These are phyloP conservation scores for Ogataea henricii DNA, from an alignment of 805 yeast species.

Conservation along the genomic window DNA sequence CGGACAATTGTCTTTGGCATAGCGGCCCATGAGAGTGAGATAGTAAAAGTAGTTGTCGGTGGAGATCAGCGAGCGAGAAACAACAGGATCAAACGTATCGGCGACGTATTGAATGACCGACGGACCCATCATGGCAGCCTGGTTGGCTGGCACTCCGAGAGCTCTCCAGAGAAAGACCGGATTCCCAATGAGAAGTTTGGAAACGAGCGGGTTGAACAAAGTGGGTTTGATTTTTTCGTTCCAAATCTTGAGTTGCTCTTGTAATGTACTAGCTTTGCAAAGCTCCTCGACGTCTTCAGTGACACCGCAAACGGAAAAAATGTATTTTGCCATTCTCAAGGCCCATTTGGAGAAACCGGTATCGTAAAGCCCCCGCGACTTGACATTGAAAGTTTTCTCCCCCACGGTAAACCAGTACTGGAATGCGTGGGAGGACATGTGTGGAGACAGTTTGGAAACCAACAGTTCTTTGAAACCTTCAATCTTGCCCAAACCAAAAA, in stretches of 20 bases:
- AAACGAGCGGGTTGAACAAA: slow-evolving; percentile 68
- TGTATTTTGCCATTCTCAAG: slow-evolving; percentile 60
- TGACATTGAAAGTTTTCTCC: slow-evolving; percentile 50
- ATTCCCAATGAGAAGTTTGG: slow-evolving; percentile 71
- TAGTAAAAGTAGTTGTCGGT: slow-evolving; percentile 79
- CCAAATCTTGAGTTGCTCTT: slow-evolving; percentile 70
- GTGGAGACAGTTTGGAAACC: slow-evolving; percentile 59
- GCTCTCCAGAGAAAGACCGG: slow-evolving; percentile 89
- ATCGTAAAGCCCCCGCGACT: slow-evolving; percentile 68
- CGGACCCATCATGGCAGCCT: slow-evolving; percentile 76
- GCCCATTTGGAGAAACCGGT: slow-evolving; percentile 92
- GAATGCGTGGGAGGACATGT: slow-evolving; percentile 76
- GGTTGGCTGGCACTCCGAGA: slow-evolving; percentile 85
- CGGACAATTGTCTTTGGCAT: slow-evolving; percentile 68
- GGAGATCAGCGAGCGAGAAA: slow-evolving; percentile 62
- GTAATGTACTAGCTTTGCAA: slow-evolving; percentile 57
- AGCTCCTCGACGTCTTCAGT: slow-evolving; percentile 52
- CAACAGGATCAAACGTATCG: slow-evolving; percentile 78
- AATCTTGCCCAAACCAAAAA: slow-evolving; percentile 76
- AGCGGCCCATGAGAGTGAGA: slow-evolving; percentile 62
- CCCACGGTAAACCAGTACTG: slow-evolving; percentile 79
- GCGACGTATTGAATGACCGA: slow-evolving; percentile 70
- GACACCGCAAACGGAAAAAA: slow-evolving; percentile 60
- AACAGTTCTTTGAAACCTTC: slow-evolving; percentile 54
- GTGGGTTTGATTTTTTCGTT: slow-evolving; percentile 62